Evolutionary conservation across 805 yeast species (phyloP), one percentile per base, ranked within the genome.

Genomic region (Candida ascalaphidarum): DNA sequence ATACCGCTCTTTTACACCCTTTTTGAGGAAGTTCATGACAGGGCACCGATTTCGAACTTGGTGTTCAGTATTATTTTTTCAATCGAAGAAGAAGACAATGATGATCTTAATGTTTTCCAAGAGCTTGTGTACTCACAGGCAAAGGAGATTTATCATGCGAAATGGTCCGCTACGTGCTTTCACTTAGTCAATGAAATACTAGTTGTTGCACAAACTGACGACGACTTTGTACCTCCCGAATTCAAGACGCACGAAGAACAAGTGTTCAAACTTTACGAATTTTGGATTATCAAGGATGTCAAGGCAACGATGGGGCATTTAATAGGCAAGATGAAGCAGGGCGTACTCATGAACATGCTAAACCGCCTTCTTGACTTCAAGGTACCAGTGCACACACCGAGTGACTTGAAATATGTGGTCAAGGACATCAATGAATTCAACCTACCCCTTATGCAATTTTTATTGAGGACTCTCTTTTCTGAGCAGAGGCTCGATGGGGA

Each of bases 381-480:
- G n/a, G n/a, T n/a, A n/a, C 13, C 22, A 5, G 30, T 39, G 9
- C 11, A 12, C 13, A 25, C 25, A 8, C 22, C 32, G 4, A 23
- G 33, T 3, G 55, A 53, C 18, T 34, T 57, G 9, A 25, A 25
- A n/a, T 25, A 28, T 5, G 14, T 39, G 14, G 31, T 44, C 3
- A 11, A 22, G 7, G 17, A 26, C 2, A 41, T 49, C 4, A 50
- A 58, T 29, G 61, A 59, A 27, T 64, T 61, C 39, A 65, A 61
- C 32, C 39, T 68, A 14, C 64, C 68, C 2, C 35, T 67, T 2
- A 46, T 58, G 20, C 74, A 68, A 33, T 38, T 64, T 22, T 30
- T 64, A 3, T 46, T 67, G 29, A 55, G 56, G 21, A 32, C 49
- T 7, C 32, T 49, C 2, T 30, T 65, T 2, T 21, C 32, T 3